Conservation (phyloP, 2,329 filamentous ascomycete genomes). For the Venturia pyrina region DNA sequence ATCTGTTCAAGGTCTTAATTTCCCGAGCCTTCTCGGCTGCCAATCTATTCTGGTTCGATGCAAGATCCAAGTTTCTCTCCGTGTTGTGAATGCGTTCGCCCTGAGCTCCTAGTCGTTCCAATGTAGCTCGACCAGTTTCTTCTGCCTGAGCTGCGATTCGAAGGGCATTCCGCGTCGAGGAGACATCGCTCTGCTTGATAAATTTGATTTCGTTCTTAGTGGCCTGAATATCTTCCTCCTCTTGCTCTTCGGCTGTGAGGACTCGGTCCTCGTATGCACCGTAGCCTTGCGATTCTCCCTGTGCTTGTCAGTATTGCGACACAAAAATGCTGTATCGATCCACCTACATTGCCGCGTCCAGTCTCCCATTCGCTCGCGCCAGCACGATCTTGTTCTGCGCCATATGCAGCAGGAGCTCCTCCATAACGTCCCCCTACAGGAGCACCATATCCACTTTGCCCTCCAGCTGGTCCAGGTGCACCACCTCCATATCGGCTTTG, state of each 20-base stretch:
- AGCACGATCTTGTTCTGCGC: constrained; percentile 5
- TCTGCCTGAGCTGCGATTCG: constrained; percentile 58
- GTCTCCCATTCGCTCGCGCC: not conserved
- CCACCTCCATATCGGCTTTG: constrained; percentile 2
- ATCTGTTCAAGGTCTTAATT: constrained; percentile 9
- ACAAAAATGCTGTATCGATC: not conserved
- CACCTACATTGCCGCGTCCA: constrained; percentile 2
- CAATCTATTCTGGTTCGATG: constrained; percentile 64
- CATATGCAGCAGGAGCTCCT: not conserved
- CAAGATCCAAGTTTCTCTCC: constrained; percentile 72
- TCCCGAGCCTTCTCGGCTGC: constrained; percentile 63
- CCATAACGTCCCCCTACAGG: constrained; percentile 5
- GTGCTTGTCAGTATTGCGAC: not conserved
- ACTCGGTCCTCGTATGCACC: constrained; percentile 56
- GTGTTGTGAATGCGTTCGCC: constrained; percentile 74
- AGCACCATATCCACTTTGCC: not conserved
- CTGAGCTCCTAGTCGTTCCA: constrained; percentile 65
- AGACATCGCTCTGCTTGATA: constrained; percentile 62
- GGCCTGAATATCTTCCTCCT: constrained; percentile 60
- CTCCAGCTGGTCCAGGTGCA: not conserved
- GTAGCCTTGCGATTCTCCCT: constrained; percentile 4
- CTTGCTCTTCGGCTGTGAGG: constrained; percentile 71
- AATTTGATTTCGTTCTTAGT: constrained; percentile 66
- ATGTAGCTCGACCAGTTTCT: constrained; percentile 60
- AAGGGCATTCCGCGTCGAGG: constrained; percentile 60